Conservation (phyloP, 2,329 filamentous ascomycete species). For the Chrysoporthe puriensis region DNA sequence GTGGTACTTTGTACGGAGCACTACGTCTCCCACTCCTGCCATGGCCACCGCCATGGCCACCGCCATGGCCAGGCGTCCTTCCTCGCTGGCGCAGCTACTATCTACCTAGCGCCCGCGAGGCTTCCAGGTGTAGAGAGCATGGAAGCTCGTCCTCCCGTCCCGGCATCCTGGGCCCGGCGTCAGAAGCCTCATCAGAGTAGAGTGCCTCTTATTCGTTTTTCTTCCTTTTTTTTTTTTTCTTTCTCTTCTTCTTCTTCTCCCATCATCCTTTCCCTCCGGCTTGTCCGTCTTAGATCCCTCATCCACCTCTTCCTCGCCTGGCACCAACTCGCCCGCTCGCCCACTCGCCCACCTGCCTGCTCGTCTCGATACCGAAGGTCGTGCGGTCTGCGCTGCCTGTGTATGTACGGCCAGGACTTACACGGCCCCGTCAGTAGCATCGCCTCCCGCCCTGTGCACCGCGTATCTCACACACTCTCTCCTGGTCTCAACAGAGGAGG, state of each 20-base stretch:
- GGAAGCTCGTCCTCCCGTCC: slow-evolving; percentile 8
- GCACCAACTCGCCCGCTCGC: neutral
- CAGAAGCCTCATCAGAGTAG: neutral
- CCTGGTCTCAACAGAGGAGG: too few relatives aligned
- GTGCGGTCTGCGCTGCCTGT: neutral
- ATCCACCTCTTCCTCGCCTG: neutral
- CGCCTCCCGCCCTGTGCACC: neutral
- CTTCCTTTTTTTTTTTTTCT: neutral
- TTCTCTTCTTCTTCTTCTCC: neutral
- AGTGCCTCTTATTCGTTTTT: neutral
- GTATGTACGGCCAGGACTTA: neutral
- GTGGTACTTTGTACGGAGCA: neutral
- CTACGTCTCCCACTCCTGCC: slow-evolving; percentile 1
- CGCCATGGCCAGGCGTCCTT: neutral
- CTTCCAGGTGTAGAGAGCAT: slow-evolving; percentile 4
- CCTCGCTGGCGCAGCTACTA: slow-evolving; percentile 13
- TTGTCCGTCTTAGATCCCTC: neutral
- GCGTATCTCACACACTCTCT: neutral
- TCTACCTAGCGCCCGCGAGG: slow-evolving; percentile 7
- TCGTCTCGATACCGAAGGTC: neutral
- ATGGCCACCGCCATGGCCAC: neutral
- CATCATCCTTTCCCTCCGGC: neutral
- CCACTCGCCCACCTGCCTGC: neutral
- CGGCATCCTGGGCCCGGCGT: neutral
- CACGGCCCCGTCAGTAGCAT: neutral